Percentiles rank a stretch among this genome's conserved stretches.
phyloP scores from a whole-genome alignment of 305 asterid genomes.

The Solanum hybrid region DNA sequence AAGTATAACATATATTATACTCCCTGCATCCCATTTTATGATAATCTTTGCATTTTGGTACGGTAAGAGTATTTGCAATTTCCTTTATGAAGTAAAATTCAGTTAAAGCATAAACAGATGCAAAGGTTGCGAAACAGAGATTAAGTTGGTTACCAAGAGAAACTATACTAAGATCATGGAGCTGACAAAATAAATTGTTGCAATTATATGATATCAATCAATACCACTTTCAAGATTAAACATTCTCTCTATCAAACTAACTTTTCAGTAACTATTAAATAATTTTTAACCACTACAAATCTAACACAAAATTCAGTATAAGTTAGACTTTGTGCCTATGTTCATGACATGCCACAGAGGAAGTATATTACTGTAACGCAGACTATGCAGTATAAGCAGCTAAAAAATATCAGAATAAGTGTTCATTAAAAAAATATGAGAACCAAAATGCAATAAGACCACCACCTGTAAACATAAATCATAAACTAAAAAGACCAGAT shows the following conservation, averaged over 20 bases:
- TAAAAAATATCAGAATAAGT: neutral
- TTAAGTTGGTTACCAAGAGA: neutral
- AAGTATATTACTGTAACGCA: neutral
- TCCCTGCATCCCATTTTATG: neutral
- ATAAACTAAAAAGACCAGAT: neutral
- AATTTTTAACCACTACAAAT: neutral
- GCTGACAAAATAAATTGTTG: neutral
- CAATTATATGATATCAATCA: neutral
- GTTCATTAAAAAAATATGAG: neutral
- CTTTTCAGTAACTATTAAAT: neutral
- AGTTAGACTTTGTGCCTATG: neutral
- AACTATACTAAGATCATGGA: neutral
- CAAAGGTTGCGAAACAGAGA: neutral
- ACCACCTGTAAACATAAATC: neutral
- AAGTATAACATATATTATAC: neutral
- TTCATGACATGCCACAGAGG: neutral
- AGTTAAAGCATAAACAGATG: neutral
- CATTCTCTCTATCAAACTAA: neutral
- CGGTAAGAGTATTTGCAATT: neutral
- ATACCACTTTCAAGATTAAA: neutral
- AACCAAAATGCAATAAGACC: neutral
- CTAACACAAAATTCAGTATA: neutral
- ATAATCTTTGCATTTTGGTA: neutral
- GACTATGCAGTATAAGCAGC: neutral
- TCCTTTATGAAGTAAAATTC: neutral